Evolutionary conservation across 2,329 filamentous ascomycete species (phyloP), one percentile per base, ranked within the genome.

Genomic region (Mollisia scopiformis): DNA sequence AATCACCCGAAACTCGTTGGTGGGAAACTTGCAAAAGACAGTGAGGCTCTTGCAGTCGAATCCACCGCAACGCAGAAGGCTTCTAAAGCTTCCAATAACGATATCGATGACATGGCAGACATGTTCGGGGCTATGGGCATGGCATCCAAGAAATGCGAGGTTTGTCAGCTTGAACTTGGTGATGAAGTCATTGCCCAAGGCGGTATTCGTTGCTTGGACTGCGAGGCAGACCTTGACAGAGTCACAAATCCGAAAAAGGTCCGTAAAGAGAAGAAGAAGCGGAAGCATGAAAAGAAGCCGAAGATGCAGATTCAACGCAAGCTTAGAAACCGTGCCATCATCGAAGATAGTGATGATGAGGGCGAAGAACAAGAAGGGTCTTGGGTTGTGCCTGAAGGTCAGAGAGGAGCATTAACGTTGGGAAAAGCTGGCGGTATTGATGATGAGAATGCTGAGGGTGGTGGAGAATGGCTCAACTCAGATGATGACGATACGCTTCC

Each of bases 1-100:
- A 97, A 99, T 72, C 95, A 99, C 73, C 93, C 93, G 0, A 89
- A 92, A 66, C 82, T 99, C 49, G 89, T 97, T 13, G 91, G 92
- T 66, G 89, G 88, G 65, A 94, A 96, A 71, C 81, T 97, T 59
- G 89, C 89, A 58, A 91, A 91, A 66, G 95, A 99, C 73, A 92
- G 89, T 69, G 95, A 98, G 71, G 91, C 92, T 2, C 78, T 97
- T 58, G 83, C 87, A 1, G 89, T 87, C 1, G 90, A 85, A 31
- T 74, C 77, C 62, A 78, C 79, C 6, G 80, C 77, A 2, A 76
- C 75, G 10, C 81, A 82, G 65, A 74, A 70, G 33, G 56, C 62
- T 35, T 41, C 16, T 14, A 80, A 82, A 51, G 69, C 77, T 33
- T 82, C 81, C 59, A 79, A 80, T 52, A 78, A 82, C 19, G 82